phyloP scores from a whole-genome alignment of 441 rosid species.

The Raphanus hybrid region DNA sequence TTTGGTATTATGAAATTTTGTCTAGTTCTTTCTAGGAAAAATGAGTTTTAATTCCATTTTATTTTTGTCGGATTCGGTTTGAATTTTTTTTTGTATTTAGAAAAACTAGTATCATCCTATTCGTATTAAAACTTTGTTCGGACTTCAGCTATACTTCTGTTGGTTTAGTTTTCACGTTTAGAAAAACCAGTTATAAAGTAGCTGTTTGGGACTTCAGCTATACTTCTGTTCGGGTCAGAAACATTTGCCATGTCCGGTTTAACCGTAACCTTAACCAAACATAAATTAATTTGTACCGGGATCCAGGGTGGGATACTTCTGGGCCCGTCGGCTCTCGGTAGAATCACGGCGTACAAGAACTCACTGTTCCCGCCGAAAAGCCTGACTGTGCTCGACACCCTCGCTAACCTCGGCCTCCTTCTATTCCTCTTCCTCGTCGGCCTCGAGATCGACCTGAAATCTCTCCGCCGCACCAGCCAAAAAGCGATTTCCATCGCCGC shows the following conservation, averaged over 20 bases:
- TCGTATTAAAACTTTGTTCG: too few species aligned
- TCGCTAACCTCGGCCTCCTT: slow-evolving; percentile 53
- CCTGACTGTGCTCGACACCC: slow-evolving; percentile 50
- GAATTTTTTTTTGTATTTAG: too few species aligned
- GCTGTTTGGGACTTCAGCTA: too few species aligned
- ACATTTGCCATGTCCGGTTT: neutral
- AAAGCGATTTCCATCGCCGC: slow-evolving; percentile 48
- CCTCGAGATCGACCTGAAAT: slow-evolving; percentile 44
- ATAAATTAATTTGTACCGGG: neutral
- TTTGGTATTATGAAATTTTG: too few species aligned
- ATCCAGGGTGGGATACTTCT: slow-evolving; percentile 55
- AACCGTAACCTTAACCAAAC: neutral
- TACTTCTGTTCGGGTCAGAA: neutral
- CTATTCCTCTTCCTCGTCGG: slow-evolving; percentile 56
- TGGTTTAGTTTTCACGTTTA: too few species aligned
- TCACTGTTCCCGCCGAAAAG: slow-evolving; percentile 44
- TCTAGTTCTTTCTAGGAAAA: too few species aligned
- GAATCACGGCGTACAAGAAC: slow-evolving; percentile 37
- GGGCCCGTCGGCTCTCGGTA: slow-evolving; percentile 55
- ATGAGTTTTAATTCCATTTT: too few species aligned
- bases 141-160: too few species aligned
- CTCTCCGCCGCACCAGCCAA: slow-evolving; percentile 47
- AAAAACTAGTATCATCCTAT: too few species aligned
- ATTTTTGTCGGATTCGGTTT: too few species aligned
- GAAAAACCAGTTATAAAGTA: too few species aligned